Percentiles rank a stretch among this genome's conserved stretches.
phyloP scores from a whole-genome alignment of 2,329 filamentous ascomycete species.

The Phyllosticta citriasiana region DNA sequence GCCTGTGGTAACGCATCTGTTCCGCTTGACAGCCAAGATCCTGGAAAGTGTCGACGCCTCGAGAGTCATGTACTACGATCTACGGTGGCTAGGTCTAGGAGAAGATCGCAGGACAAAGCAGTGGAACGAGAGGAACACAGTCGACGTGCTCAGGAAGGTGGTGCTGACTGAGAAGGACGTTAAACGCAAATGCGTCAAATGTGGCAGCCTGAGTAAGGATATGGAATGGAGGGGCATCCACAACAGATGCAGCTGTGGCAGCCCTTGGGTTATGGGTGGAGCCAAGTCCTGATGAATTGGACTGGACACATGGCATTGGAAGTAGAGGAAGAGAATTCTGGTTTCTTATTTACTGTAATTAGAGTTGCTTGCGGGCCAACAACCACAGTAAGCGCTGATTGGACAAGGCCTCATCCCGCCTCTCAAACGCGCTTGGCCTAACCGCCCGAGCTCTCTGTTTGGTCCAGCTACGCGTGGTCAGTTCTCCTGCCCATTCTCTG shows the following conservation, averaged over 20 bases:
- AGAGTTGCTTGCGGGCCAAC: background rate
- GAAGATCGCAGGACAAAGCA: constrained; percentile 47
- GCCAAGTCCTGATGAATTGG: background rate
- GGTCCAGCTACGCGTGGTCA: background rate
- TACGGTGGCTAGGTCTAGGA: constrained; percentile 55
- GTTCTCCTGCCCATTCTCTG: background rate
- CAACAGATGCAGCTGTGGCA: constrained; percentile 30
- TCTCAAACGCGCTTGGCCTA: background rate
- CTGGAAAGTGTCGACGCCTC: constrained; percentile 51
- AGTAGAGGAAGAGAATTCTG: background rate
- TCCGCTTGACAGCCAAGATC: constrained; percentile 16
- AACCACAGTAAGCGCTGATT: background rate
- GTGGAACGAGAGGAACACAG: constrained; percentile 51
- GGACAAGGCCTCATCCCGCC: background rate
- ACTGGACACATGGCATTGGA: background rate
- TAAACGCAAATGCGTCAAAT: constrained; percentile 34
- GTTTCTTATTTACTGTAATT: background rate
- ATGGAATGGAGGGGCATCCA: constrained; percentile 29
- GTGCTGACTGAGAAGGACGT: constrained; percentile 2
- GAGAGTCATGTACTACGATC: constrained; percentile 64
- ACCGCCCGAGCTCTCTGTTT: background rate
- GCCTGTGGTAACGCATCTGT: constrained; percentile 33
- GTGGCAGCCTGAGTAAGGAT: constrained; percentile 39
- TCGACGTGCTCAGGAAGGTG: constrained; percentile 47
- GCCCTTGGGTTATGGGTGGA: constrained; percentile 25